Percentiles rank a stretch among this genome's conserved stretches.
Evolutionary conservation across 2,329 filamentous ascomycete genomes (phyloP).

Genomic region (Tothia fuscella): DNA sequence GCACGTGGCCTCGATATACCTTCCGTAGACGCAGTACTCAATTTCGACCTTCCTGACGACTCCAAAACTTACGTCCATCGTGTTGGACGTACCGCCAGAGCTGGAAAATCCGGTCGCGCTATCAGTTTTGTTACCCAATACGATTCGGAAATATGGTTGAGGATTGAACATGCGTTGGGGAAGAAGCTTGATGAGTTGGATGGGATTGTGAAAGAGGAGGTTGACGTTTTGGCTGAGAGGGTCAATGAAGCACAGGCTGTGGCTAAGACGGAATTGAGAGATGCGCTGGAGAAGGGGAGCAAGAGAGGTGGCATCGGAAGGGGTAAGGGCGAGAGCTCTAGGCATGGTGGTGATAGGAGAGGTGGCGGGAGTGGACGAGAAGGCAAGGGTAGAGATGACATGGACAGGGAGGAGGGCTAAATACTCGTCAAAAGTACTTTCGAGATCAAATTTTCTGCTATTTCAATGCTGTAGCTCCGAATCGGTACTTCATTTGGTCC

Average conservation of each 20-base stretch:
- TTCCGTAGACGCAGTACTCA: slow-evolving; percentile 77
- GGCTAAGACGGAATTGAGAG: slow-evolving; percentile 66
- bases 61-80: slow-evolving; percentile 86
- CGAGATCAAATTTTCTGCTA: no score
- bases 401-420: slow-evolving; percentile 66
- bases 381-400: slow-evolving; percentile 47
- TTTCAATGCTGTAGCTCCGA: no score
- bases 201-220: slow-evolving; percentile 63
- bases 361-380: slow-evolving; percentile 31
- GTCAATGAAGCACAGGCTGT: slow-evolving; percentile 76
- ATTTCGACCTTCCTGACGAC: slow-evolving; percentile 73
- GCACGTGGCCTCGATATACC: slow-evolving; percentile 88
- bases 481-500: no score
- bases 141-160: slow-evolving; percentile 65
- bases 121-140: slow-evolving; percentile 79
- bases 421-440: no score
- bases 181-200: slow-evolving; percentile 64
- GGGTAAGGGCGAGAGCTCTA: slow-evolving; percentile 28
- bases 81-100: slow-evolving; percentile 77
- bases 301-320: slow-evolving; percentile 27
- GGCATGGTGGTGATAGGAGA: slow-evolving; percentile 10
- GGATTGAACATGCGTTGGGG: slow-evolving; percentile 73
- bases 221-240: slow-evolving; percentile 65
- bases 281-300: slow-evolving; percentile 55
- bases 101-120: slow-evolving; percentile 72